Conservation (phyloP, 345 rosid genomes). For the Arabidopsis suecica region DNA sequence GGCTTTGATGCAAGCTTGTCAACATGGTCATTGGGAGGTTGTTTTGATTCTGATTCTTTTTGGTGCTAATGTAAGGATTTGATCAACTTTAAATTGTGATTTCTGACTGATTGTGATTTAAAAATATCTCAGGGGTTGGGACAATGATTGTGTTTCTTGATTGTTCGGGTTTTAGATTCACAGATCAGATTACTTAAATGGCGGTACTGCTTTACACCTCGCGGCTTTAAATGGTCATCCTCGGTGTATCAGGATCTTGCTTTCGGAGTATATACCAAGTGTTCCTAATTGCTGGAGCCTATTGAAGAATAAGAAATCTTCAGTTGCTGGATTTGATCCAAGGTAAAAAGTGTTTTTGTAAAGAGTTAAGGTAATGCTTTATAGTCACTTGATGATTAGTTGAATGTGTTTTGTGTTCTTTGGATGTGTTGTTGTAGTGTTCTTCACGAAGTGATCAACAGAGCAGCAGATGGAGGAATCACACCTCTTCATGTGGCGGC, state of each 20-base stretch:
- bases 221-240: slow-evolving; percentile 94
- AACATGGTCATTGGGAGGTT: slow-evolving; percentile 98
- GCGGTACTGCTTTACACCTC: slow-evolving; percentile 94
- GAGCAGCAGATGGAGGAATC: slow-evolving; percentile 93
- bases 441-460: slow-evolving; percentile 69
- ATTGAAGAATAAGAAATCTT: slow-evolving; percentile 48
- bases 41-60: slow-evolving; percentile 86
- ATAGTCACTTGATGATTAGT: background rate
- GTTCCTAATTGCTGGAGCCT: slow-evolving; percentile 59
- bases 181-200: slow-evolving; percentile 89
- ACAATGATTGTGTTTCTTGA: slow-evolving; percentile 26
- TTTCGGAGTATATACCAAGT: slow-evolving; percentile 87
- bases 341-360: slow-evolving; percentile 41
- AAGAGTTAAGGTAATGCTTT: background rate
- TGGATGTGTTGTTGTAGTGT: slow-evolving; percentile 50
- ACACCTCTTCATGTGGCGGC: slow-evolving; percentile 96
- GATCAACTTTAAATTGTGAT: background rate
- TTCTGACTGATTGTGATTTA: background rate
- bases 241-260: slow-evolving; percentile 84
- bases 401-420: slow-evolving; percentile 13
- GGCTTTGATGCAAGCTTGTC: slow-evolving; percentile 99
- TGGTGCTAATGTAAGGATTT: slow-evolving; percentile 80
- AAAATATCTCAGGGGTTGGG: slow-evolving; percentile 11
- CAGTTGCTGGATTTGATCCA: slow-evolving; percentile 61
- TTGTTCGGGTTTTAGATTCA: slow-evolving; percentile 60